Percentiles rank a stretch among this genome's conserved stretches.
Evolutionary conservation across 495 filamentous ascomycete species (phyloP).

Genomic region (Saxophila tyrrhenica): DNA sequence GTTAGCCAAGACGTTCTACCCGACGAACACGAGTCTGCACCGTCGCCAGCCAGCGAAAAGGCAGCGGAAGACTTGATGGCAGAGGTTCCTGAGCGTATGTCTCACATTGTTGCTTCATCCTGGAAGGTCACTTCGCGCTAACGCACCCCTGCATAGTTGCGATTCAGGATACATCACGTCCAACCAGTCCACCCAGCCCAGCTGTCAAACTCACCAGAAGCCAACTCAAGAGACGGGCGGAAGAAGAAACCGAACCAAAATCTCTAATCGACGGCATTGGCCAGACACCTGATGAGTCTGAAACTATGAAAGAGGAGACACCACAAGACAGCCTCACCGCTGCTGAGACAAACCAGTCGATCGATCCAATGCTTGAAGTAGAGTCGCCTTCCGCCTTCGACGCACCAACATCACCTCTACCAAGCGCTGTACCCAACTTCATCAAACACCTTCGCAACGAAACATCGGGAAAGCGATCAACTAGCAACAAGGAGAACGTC

Average conservation of each 20-base stretch:
- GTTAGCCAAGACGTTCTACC: not conserved
- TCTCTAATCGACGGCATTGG: not conserved
- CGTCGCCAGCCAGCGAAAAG: not conserved
- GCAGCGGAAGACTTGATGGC: not conserved
- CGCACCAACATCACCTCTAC: slow-evolving; percentile 11
- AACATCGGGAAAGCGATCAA: slow-evolving; percentile 13
- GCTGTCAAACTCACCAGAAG: slow-evolving; percentile 2
- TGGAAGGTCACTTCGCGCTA: not conserved
- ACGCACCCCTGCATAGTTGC: not conserved
- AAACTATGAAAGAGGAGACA: not conserved
- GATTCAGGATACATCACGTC: not conserved
- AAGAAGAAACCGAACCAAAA: not conserved
- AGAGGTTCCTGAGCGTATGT: not conserved
- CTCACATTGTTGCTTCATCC: not conserved
- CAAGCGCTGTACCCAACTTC: slow-evolving; percentile 6
- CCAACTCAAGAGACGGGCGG: not conserved
- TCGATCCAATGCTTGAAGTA: not conserved
- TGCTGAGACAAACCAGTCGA: not conserved
- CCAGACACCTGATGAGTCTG: not conserved
- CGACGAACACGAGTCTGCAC: not conserved
- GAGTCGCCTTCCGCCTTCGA: not conserved
- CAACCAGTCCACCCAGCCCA: not conserved
- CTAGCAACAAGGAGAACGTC: slow-evolving; percentile 23
- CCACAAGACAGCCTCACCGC: not conserved
- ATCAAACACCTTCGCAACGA: slow-evolving; percentile 10